phyloP scores from a whole-genome alignment of 2,329 filamentous ascomycete species.

The Dactylellina parvicollis region DNA sequence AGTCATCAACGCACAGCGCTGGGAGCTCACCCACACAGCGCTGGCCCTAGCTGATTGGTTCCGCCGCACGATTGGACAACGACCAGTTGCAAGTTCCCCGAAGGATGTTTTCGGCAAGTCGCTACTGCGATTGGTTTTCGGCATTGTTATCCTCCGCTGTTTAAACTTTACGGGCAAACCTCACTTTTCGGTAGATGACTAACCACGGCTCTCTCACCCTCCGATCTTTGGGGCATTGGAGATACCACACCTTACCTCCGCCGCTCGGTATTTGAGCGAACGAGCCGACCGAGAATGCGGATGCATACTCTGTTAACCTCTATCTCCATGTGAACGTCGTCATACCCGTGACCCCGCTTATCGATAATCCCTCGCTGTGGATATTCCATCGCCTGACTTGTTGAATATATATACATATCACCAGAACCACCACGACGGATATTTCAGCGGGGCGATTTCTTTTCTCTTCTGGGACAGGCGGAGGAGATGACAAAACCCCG shows the following conservation, averaged over 20 bases:
- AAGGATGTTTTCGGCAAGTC: background rate
- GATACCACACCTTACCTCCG: no score
- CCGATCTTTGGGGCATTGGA: no score
- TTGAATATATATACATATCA: no score
- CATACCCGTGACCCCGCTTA: no score
- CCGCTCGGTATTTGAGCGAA: no score
- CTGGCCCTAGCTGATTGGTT: background rate
- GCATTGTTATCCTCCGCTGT: background rate
- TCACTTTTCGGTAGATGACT: background rate
- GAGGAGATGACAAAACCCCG: no score
- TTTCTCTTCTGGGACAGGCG: background rate
- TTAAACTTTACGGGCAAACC: no score
- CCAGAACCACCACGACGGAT: background rate
- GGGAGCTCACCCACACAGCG: background rate
- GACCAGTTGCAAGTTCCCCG: background rate
- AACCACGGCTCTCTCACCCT: background rate
- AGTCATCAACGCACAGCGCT: background rate
- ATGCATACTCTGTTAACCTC: no score
- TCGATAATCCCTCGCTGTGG: no score
- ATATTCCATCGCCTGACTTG: no score
- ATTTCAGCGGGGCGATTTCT: background rate
- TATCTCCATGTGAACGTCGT: no score
- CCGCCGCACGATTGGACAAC: background rate
- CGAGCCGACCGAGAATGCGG: no score
- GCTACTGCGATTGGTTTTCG: background rate